These are phyloP conservation scores for Rhodosporidiobolus sp. DNA, from an alignment of 768 basidiomycete genomes.

Conservation along the genomic window DNA sequence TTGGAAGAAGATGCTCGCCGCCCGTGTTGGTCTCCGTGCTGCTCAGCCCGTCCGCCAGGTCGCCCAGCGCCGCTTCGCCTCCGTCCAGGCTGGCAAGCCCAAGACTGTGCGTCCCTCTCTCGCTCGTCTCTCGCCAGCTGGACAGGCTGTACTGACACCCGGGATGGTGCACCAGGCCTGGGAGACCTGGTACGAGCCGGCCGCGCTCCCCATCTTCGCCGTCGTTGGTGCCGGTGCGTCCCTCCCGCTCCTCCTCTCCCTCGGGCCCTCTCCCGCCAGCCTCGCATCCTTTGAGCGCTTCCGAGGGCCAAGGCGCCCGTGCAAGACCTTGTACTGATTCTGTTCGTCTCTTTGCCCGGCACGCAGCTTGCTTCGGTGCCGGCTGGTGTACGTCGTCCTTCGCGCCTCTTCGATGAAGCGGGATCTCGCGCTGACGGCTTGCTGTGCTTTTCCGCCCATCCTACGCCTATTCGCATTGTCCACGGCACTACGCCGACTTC, in stretches of 20 bases:
- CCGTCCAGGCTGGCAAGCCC: neutral
- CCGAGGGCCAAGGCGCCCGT: neutral
- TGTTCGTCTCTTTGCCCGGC: neutral
- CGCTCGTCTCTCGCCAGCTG: neutral
- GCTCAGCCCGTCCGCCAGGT: neutral
- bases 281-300: neutral
- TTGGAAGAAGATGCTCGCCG: constrained; percentile 2
- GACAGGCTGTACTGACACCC: neutral
- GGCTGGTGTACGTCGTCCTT: constrained; percentile 9
- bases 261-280: neutral
- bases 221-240: constrained; percentile 32
- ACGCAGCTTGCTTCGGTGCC: constrained; percentile 23
- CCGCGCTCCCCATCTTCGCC: constrained; percentile 31
- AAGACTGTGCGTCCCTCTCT: neutral
- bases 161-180: neutral
- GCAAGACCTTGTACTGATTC: neutral
- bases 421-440: neutral
- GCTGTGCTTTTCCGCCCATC: neutral
- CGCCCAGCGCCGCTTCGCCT: constrained; percentile 1
- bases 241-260: too few species aligned
- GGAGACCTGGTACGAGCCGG: constrained; percentile 34
- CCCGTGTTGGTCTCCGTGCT: constrained; percentile 5
- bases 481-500: too few species aligned
- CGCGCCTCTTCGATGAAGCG: too few species aligned
- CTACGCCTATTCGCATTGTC: too few species aligned